phyloP scores from a whole-genome alignment of 1,139 yeast genomes.

The Lodderomyces margitis region DNA sequence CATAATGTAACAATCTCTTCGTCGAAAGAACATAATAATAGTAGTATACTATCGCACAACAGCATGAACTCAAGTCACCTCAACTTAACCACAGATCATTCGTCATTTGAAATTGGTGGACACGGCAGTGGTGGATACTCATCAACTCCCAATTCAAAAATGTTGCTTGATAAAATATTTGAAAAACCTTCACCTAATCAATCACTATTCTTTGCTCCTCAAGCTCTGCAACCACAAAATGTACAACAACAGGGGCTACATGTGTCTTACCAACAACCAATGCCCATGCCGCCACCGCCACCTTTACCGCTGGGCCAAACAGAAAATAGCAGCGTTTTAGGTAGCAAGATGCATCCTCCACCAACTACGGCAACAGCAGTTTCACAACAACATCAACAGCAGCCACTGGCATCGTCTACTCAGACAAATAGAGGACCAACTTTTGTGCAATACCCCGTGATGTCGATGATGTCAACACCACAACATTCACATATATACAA shows the following conservation, averaged over 20 bases:
- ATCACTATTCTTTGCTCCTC: slow-evolving; percentile 8
- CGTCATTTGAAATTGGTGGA: slow-evolving; percentile 36
- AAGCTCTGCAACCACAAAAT: slow-evolving; percentile 10
- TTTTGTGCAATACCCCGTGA: slow-evolving; percentile 15
- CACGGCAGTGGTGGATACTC: slow-evolving; percentile 22
- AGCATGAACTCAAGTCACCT: slow-evolving; percentile 23
- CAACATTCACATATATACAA: slow-evolving; percentile 24
- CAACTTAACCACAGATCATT: slow-evolving; percentile 27
- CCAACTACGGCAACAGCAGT: slow-evolving; percentile 17
- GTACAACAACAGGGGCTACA: slow-evolving; percentile 1
- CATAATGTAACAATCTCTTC: slow-evolving; percentile 19
- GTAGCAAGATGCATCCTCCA: slow-evolving; percentile 9
- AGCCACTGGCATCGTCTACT: not conserved
- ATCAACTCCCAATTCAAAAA: slow-evolving; percentile 45
- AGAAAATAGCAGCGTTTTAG: not conserved
- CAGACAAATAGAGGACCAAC: not conserved
- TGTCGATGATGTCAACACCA: slow-evolving; percentile 48
- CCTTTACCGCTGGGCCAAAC: not conserved
- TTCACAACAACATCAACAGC: not conserved
- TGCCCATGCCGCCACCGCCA: slow-evolving; percentile 12
- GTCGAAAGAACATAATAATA: slow-evolving; percentile 18
- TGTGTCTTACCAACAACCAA: not conserved
- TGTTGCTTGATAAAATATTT: slow-evolving; percentile 38
- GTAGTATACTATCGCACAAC: slow-evolving; percentile 19
- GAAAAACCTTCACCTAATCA: slow-evolving; percentile 38